Evolutionary conservation across 306 rosid genomes (phyloP), one percentile per base, ranked within the genome.

Genomic region (Gillenia trifoliata): DNA sequence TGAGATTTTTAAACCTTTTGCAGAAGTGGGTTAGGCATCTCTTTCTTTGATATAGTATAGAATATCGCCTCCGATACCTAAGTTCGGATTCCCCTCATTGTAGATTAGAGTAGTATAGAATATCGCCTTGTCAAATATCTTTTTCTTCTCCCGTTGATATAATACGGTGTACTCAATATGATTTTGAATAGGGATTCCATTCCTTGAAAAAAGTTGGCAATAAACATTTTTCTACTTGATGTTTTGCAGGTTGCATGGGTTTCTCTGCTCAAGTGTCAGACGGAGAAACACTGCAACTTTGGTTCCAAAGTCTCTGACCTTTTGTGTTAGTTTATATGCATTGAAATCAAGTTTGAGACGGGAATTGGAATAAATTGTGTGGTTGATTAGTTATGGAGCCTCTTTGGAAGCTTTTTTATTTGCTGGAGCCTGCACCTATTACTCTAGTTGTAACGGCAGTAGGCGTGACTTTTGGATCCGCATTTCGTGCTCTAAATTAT

Each of bases 401-500:
- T 63, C 83, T 89, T 56, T 90, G 87, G 98, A 89, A 86, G 78
- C 96, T 95, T 72, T 12, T 89, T 68, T 87, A 86, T 80, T 84
- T 95, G 92, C 88, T 95, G 11, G 98, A 95, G 84, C 98, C 98
- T 73, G 98, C 98, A 36, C 97, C 99, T 0, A 64, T 92, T 17
- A 78, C 91, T 1, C 96, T 95, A 23, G 92, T 94, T 60, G 40
- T 86, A 34, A 94, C 97, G 1, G 98, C 99, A 22, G 98, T 95
- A 72, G 91, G 90, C 66, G 99, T 92, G 81, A 89, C 98, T 66
- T 95, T 92, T 82, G 99, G 92, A 66, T 77, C 98, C 66, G 99
- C 99, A 63, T 94, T 94, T 75, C 95, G 99, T 22, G 96, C 99
- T 73, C 85, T 94, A 17, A 94, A 90, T 60, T 90, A 90, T 70